A percentile compares a stretch with the other conserved stretches of the same genome.
Conservation (phyloP, 140 eudicot genomes). For the Erigeron philadelphicus region DNA sequence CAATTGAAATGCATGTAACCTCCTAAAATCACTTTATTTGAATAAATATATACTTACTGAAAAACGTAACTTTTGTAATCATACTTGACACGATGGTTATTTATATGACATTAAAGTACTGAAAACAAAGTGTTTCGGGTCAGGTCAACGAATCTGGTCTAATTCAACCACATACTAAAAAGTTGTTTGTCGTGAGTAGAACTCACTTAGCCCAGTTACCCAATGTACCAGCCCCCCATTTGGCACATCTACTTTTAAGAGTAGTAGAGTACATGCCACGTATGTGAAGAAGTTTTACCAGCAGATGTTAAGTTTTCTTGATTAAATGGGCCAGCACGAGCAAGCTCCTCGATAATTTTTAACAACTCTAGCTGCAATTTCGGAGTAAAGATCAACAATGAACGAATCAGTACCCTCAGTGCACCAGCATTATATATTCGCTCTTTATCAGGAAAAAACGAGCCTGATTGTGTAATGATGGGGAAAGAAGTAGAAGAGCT, state of each 20-base stretch:
- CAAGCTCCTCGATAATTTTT: slow-evolving; percentile 70
- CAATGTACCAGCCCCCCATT: not conserved
- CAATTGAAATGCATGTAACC: not conserved
- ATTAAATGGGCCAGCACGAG: slow-evolving; percentile 80
- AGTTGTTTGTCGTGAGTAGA: not conserved
- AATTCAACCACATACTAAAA: not conserved
- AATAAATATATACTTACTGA: not conserved
- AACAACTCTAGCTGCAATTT: slow-evolving; percentile 85
- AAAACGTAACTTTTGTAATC: slow-evolving; percentile 1
- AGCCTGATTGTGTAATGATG: slow-evolving; percentile 58
- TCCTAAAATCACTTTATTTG: not conserved
- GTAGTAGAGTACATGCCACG: slow-evolving; percentile 11
- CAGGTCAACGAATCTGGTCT: not conserved
- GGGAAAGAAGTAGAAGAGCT: slow-evolving; percentile 44
- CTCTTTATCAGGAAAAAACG: slow-evolving; percentile 54
- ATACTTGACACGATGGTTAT: not conserved
- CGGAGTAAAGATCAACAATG: slow-evolving; percentile 86
- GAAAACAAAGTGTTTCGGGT: not conserved
- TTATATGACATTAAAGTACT: not conserved
- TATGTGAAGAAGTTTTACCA: slow-evolving; percentile 38
- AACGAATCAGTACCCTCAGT: slow-evolving; percentile 70
- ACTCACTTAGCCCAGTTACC: not conserved
- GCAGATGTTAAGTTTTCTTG: slow-evolving; percentile 94
- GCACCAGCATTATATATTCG: slow-evolving; percentile 89
- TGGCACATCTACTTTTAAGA: slow-evolving; percentile 14